Conservation (phyloP, 2,329 filamentous ascomycete species). For the Neopestalotiopsis clavispora region DNA sequence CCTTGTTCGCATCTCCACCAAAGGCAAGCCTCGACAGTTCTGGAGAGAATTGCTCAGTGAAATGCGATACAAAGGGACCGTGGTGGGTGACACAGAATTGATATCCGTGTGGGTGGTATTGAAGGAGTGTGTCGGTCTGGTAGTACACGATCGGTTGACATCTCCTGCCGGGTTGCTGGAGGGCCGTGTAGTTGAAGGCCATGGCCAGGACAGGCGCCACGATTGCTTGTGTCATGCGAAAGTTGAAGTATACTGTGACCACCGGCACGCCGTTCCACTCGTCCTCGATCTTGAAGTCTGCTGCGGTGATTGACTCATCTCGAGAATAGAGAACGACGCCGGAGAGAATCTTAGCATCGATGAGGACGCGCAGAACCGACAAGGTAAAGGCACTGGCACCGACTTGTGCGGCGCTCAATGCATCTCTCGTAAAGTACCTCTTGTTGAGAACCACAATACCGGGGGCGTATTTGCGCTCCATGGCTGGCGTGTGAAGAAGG, state of each 20-base stretch:
- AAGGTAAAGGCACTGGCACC: constrained; percentile 15
- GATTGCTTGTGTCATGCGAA: not conserved
- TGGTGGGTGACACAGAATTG: constrained; percentile 19
- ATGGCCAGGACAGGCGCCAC: not conserved
- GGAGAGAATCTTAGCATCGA: constrained; percentile 5
- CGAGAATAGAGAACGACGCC: constrained; percentile 14
- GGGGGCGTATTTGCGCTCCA: constrained; percentile 9
- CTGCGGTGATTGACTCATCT: not conserved
- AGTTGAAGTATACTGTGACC: constrained; percentile 18
- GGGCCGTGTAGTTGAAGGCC: constrained; percentile 5
- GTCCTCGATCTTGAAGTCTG: constrained; percentile 4
- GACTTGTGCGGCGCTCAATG: constrained; percentile 14
- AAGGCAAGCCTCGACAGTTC: constrained; percentile 12
- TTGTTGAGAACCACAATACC: constrained; percentile 18
- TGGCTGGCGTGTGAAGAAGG: not conserved
- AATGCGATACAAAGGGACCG: constrained; percentile 17
- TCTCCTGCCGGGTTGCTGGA: not conserved
- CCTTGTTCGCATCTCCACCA: constrained; percentile 15
- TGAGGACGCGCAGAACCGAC: constrained; percentile 12
- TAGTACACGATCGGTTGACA: constrained; percentile 15
- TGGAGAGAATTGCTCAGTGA: constrained; percentile 11
- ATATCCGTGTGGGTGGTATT: constrained; percentile 13
- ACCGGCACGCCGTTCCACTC: constrained; percentile 5
- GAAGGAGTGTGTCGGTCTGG: constrained; percentile 17
- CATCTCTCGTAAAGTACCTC: constrained; percentile 15